A percentile compares a stretch with the other conserved stretches of the same genome.
These are phyloP conservation scores for Letharia lupina DNA, from an alignment of 495 filamentous ascomycete species.

Conservation along the genomic window DNA sequence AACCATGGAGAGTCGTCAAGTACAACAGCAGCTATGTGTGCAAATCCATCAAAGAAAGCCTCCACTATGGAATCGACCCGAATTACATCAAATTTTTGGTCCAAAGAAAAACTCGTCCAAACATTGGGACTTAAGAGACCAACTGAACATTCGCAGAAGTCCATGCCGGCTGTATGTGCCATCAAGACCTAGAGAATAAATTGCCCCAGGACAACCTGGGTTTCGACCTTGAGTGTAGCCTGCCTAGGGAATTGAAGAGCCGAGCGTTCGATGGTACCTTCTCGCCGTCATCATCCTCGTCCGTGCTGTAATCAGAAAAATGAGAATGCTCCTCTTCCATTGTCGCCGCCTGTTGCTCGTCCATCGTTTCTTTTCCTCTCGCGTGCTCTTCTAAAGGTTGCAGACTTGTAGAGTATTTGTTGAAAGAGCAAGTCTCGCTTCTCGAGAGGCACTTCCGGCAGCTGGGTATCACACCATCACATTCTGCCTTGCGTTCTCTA, in stretches of 20 bases:
- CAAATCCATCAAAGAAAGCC: background rate
- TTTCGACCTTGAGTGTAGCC: background rate
- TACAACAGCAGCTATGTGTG: background rate
- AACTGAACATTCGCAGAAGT: background rate
- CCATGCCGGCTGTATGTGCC: background rate
- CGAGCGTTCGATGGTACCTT: background rate
- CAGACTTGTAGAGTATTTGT: background rate
- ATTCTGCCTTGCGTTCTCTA: background rate
- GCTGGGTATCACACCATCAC: background rate
- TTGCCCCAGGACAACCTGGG: background rate
- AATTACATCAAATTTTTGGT: background rate
- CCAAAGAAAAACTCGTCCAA: background rate
- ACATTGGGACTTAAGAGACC: background rate
- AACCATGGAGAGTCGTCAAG: background rate
- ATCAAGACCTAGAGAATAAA: background rate
- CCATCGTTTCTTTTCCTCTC: background rate
- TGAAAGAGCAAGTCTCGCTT: background rate
- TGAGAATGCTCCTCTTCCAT: background rate
- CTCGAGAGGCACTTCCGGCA: background rate
- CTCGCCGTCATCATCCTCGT: background rate
- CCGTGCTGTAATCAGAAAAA: conserved; percentile 1
- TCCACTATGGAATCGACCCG: background rate
- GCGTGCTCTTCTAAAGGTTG: background rate
- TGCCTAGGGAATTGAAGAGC: conserved; percentile 1
- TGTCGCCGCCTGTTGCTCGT: background rate